Conservation (phyloP, 441 rosid species). For the Erodium chrysanthum region DNA sequence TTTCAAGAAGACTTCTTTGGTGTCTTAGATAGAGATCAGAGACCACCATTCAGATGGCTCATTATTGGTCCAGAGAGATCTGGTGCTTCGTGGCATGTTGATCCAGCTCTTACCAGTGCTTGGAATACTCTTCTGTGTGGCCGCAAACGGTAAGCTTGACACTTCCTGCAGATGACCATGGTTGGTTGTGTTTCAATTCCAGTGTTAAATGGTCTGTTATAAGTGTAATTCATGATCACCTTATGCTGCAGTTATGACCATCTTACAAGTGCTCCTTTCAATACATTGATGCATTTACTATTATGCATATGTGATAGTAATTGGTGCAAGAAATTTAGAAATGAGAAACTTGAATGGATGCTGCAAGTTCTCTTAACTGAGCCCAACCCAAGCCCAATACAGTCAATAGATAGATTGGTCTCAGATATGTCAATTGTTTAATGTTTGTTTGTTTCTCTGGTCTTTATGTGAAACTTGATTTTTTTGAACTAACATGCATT, state of each 20-base stretch:
- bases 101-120: constrained; percentile 95
- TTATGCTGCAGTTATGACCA: neutral
- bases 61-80: constrained; percentile 95
- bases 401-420: neutral
- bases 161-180: neutral
- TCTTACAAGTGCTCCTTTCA: neutral
- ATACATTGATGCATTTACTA: neutral
- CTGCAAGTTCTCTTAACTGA: neutral
- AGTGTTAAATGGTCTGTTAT: neutral
- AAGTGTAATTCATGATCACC: neutral
- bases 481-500: neutral
- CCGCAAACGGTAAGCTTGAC: constrained; percentile 58
- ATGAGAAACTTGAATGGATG: neutral
- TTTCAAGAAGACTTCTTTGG: constrained; percentile 87
- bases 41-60: constrained; percentile 90
- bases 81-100: constrained; percentile 98
- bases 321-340: neutral
- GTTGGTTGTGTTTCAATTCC: neutral
- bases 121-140: constrained; percentile 96
- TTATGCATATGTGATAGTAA: neutral
- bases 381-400: neutral
- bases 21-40: constrained; percentile 55
- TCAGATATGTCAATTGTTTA: neutral
- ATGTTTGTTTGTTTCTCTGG: neutral
- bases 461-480: neutral